phyloP scores from a whole-genome alignment of 2,329 filamentous ascomycete genomes.

The Pochonia chlamydosporia region DNA sequence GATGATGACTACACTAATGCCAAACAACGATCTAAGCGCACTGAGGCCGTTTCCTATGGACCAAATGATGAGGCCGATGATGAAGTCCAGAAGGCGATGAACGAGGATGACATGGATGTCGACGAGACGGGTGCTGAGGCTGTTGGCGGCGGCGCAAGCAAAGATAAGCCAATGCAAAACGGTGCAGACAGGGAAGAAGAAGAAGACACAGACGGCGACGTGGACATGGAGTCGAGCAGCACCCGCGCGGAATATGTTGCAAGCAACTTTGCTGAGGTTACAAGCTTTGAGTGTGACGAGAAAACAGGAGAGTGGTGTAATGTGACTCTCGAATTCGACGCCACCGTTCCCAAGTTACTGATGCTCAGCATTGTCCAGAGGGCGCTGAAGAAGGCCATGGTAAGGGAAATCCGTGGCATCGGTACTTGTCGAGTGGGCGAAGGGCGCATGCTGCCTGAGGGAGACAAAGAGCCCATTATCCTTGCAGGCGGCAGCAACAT shows the following conservation, averaged over 20 bases:
- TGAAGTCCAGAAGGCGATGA: slow-evolving; percentile 60
- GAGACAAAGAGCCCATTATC: slow-evolving; percentile 46
- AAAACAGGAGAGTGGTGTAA: slow-evolving; percentile 67
- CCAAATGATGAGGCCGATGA: slow-evolving; percentile 90
- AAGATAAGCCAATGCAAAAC: too few species aligned
- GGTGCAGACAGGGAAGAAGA: too few species aligned
- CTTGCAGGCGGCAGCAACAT: slow-evolving; percentile 84
- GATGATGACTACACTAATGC: slow-evolving; percentile 72
- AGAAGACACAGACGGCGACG: slow-evolving; percentile 46
- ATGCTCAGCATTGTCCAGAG: slow-evolving; percentile 88
- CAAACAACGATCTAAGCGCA: slow-evolving; percentile 70
- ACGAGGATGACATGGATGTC: slow-evolving; percentile 52
- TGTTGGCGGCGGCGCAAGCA: slow-evolving; percentile 53
- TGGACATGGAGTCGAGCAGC: slow-evolving; percentile 39
- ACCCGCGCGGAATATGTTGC: slow-evolving; percentile 60
- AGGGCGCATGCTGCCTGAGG: slow-evolving; percentile 35
- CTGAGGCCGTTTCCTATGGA: slow-evolving; percentile 81
- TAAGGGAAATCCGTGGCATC: slow-evolving; percentile 80
- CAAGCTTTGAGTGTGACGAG: slow-evolving; percentile 75
- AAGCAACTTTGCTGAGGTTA: slow-evolving; percentile 60
- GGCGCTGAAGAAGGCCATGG: slow-evolving; percentile 69
- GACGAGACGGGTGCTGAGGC: too few species aligned
- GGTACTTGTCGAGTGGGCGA: slow-evolving; percentile 63
- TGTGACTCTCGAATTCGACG: slow-evolving; percentile 78
- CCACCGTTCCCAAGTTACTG: slow-evolving; percentile 78